These are phyloP conservation scores for Eimeria necatrix DNA, from an alignment of 169 alveolate genomes.

Conservation along the genomic window DNA sequence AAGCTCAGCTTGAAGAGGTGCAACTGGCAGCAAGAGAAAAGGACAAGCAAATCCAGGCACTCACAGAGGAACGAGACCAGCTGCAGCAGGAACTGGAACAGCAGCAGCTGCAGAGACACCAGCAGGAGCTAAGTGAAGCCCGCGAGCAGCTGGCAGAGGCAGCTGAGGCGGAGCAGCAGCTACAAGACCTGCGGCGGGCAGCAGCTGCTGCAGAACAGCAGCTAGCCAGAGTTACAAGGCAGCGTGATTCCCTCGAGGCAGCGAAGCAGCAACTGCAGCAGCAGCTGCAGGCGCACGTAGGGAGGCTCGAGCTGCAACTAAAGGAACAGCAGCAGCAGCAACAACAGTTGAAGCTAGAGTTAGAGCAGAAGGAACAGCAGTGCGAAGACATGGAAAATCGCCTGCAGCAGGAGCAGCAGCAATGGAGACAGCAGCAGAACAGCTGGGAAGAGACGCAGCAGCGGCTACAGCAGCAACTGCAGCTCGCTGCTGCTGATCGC, in stretches of 20 bases:
- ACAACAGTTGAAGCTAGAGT: constrained; percentile 30
- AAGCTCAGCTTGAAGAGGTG: not conserved
- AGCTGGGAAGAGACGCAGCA: constrained; percentile 60
- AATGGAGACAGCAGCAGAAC: constrained; percentile 60
- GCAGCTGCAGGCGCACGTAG: constrained; percentile 49
- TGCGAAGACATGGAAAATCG: not conserved
- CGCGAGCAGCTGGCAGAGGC: constrained; percentile 32
- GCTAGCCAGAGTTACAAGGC: constrained; percentile 49
- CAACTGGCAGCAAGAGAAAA: constrained; percentile 13
- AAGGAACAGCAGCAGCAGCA: constrained; percentile 51
- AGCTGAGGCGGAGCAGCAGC: constrained; percentile 63
- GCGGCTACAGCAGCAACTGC: constrained; percentile 65
- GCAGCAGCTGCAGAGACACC: constrained; percentile 60
- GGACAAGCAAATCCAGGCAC: not conserved
- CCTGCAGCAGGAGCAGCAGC: constrained; percentile 67
- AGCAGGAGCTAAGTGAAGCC: not conserved
- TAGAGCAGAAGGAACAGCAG: constrained; percentile 66
- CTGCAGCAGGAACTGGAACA: constrained; percentile 27
- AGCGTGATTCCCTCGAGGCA: constrained; percentile 49
- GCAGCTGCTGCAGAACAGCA: constrained; percentile 67
- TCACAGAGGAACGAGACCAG: not conserved
- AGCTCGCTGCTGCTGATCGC: constrained; percentile 53
- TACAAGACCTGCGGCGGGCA: constrained; percentile 57
- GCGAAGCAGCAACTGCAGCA: constrained; percentile 72
- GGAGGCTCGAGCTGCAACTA: constrained; percentile 25